A percentile compares a stretch with the other conserved stretches of the same genome.
Evolutionary conservation across 495 filamentous ascomycete species (phyloP).

Genomic region (Penicillium argentinense): DNA sequence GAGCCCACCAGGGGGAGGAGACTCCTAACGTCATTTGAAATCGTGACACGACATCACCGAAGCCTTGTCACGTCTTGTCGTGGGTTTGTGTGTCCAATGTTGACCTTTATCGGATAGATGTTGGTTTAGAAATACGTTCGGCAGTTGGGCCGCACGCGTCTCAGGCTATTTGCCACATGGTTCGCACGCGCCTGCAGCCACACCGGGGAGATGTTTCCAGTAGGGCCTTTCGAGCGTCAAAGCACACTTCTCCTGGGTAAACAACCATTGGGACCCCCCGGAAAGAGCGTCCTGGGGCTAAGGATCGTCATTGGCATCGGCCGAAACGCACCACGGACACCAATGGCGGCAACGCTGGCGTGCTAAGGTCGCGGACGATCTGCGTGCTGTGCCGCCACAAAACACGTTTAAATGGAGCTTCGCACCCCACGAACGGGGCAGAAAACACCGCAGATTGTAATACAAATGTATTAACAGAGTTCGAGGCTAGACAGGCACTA

Average conservation of each 20-base stretch:
- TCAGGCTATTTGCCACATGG: conserved; percentile 7
- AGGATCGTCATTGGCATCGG: conserved; percentile 14
- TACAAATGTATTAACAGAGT: neutral
- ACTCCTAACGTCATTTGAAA: no score
- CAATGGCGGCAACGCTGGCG: conserved; percentile 8
- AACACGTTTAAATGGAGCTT: conserved; percentile 6
- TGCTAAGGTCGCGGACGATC: conserved; percentile 13
- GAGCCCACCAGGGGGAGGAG: no score
- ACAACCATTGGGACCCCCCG: neutral
- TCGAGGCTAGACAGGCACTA: conserved; percentile 4
- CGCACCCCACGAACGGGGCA: conserved; percentile 4
- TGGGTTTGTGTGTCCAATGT: no score
- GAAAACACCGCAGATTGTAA: conserved; percentile 9
- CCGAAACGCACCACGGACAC: neutral
- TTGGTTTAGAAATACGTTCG: neutral
- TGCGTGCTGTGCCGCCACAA: conserved; percentile 6
- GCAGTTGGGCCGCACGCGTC: neutral
- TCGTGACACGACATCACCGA: no score
- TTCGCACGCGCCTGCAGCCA: conserved; percentile 3
- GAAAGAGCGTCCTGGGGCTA: neutral
- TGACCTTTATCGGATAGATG: no score
- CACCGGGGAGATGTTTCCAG: conserved; percentile 1
- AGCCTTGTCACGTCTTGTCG: no score
- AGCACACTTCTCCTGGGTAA: conserved; percentile 11
- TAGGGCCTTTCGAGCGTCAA: conserved; percentile 2